Percentiles rank a stretch among this genome's conserved stretches.
Evolutionary conservation across 2,329 filamentous ascomycete species (phyloP).

Genomic region (Cladosporium velox): DNA sequence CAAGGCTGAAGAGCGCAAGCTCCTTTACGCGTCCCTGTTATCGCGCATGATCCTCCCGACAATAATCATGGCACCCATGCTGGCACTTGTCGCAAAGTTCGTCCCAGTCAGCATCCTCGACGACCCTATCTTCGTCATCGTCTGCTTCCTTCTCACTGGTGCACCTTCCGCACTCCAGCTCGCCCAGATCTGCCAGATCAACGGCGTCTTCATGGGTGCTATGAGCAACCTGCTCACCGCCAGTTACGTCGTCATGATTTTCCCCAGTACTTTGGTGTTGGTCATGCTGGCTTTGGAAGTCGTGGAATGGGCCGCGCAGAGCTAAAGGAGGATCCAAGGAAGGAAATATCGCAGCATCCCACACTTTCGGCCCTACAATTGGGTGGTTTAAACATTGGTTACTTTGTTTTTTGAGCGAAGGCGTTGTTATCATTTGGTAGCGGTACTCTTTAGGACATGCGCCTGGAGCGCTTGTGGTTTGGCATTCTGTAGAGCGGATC

Average conservation of each 20-base stretch:
- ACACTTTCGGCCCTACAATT: background rate
- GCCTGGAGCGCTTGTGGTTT: conserved; percentile 11
- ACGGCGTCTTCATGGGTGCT: conserved; percentile 89
- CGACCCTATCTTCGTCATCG: conserved; percentile 96
- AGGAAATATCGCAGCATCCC: background rate
- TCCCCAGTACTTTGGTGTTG: conserved; percentile 86
- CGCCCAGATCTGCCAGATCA: conserved; percentile 98
- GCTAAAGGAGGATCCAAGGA: background rate
- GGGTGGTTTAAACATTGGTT: background rate
- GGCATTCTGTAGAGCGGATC: background rate
- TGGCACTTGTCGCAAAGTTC: conserved; percentile 86
- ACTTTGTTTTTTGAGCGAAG: conserved; percentile 9
- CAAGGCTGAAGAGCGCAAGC: conserved; percentile 65
- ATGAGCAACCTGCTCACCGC: conserved; percentile 94
- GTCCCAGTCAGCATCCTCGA: conserved; percentile 91
- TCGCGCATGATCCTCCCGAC: conserved; percentile 92
- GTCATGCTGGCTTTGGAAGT: conserved; percentile 92
- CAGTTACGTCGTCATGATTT: conserved; percentile 93
- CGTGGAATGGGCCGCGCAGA: conserved; percentile 73
- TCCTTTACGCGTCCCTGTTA: conserved; percentile 82
- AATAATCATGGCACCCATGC: conserved; percentile 84
- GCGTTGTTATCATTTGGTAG: conserved; percentile 11
- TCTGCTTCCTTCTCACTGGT: conserved; percentile 93
- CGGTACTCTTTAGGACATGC: background rate
- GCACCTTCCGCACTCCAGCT: conserved; percentile 91